Conservation (phyloP, 176 grass and related monocot species). For the Rhynchospora tenuis region DNA sequence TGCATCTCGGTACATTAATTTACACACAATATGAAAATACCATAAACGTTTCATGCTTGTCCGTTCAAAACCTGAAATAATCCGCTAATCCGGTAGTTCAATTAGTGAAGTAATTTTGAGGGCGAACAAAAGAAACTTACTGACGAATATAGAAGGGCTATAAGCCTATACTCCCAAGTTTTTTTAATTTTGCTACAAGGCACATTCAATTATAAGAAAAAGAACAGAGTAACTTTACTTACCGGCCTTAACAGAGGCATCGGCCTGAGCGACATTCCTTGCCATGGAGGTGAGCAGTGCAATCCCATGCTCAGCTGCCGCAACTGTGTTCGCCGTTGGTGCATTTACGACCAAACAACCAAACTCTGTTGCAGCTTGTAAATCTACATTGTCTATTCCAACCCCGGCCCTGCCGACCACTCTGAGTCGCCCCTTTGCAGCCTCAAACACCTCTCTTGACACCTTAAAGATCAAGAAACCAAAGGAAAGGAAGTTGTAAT, state of each 20-base stretch:
- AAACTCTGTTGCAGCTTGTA: slow-evolving; percentile 59
- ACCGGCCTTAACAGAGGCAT: slow-evolving; percentile 60
- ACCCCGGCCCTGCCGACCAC: slow-evolving; percentile 66
- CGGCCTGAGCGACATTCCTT: slow-evolving; percentile 56
- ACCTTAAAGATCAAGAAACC: neutral
- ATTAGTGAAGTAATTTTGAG: too few species aligned
- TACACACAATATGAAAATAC: neutral
- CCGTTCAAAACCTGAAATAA: too few species aligned
- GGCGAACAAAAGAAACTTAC: neutral
- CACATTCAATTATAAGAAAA: neutral
- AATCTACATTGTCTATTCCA: slow-evolving; percentile 82
- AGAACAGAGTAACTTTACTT: slow-evolving; percentile 10
- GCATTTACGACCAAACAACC: slow-evolving; percentile 78
- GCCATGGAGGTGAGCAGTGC: slow-evolving; percentile 73
- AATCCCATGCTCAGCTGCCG: slow-evolving; percentile 71
- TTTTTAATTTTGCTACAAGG: neutral
- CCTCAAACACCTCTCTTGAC: slow-evolving; percentile 65
- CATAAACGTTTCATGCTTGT: neutral
- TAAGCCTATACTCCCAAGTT: neutral
- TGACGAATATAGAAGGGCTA: neutral
- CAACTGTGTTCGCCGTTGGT: slow-evolving; percentile 65
- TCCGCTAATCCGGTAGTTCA: too few species aligned
- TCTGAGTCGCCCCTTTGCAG: slow-evolving; percentile 34
- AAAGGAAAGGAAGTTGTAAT: neutral
- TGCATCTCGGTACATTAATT: neutral